Base-by-base conservation (phyloP, 1,139 yeast genomes). In the Magnusiomyces paraingens region DNA sequence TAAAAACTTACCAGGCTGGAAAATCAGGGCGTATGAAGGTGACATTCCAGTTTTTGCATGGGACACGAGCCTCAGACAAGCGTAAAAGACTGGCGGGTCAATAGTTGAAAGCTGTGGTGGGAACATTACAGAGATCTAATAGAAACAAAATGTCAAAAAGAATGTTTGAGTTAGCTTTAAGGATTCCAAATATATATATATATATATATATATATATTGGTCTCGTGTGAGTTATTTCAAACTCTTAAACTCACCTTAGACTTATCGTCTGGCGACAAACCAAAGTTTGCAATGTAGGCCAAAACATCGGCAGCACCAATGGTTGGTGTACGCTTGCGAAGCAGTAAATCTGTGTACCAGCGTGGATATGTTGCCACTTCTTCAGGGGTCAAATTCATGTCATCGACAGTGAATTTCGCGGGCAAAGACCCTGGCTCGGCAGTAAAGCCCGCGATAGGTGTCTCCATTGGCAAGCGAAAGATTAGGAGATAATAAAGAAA, bases 261-360 rank as follows among this genome's bases (percentile, higher is more conserved):
- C 58, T 64, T 68, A 55, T 70, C 72, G 20, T 60, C 58, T 35
- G 62, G 66, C n/a, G 61, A 57, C 21, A 72, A 52, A 14, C 76
- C 75, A 59, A 73, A 73, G 59, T 73, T 71, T 57, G 65, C 71
- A 50, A 73, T 66, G 61, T 73, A 73, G 44, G 66, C 55, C 45
- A 72, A 57, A 47, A 66, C 62, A 57, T 73, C 77, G 46, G 67
- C 71, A 3, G 71, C 60, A 11, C 68, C 64, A n/a, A 73, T 65
- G 18, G 64, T 57, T 52, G 67, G 69, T 38, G 65, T 63, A 52
- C 70, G 73, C 54, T 69, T 70, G 15, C 74, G 69, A 56, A 70
- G 58, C 21, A 71, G 63, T 52, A 73, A 60, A 50, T 73, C 76
- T 10, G 75, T 70, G 59, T 73, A 73, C 77, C 77, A 73, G 35